Conservation (phyloP, 1,284 basidiomycete genomes). For the Ceratorhiza oryzae-sativae region DNA sequence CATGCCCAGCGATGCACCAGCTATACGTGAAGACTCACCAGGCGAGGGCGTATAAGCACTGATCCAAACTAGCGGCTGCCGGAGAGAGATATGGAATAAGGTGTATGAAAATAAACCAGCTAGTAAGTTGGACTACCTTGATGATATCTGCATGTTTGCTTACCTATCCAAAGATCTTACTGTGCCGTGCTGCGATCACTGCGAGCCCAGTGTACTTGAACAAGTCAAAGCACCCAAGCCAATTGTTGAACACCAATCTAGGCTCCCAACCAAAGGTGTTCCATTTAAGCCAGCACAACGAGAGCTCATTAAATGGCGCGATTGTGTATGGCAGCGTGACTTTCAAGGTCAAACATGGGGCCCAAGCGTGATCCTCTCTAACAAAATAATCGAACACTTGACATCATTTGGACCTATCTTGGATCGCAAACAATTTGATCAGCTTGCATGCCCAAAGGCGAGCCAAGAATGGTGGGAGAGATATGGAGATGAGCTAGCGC, state of each 20-base stretch:
- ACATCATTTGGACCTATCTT: background rate
- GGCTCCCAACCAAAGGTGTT: no score
- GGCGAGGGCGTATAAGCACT: conserved; percentile 10
- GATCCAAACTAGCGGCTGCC: background rate
- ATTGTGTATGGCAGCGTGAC: background rate
- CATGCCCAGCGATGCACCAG: background rate
- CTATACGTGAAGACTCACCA: background rate
- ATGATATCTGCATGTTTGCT: no score
- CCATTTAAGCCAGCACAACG: background rate
- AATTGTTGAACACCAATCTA: no score
- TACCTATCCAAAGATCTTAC: no score
- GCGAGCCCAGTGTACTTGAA: no score
- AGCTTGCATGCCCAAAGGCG: background rate
- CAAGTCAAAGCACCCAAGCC: no score
- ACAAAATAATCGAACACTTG: background rate
- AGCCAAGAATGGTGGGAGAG: background rate
- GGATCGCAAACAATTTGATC: background rate
- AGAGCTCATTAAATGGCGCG: background rate
- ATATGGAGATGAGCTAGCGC: background rate
- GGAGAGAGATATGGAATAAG: background rate
- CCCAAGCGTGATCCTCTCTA: background rate
- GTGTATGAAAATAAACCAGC: no score
- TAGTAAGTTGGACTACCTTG: no score
- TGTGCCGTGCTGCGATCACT: no score
- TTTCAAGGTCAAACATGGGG: background rate